Percentiles rank a stretch among this genome's conserved stretches.
These are phyloP conservation scores for Russula ochroleuca DNA, from an alignment of 768 basidiomycete species.

Conservation along the genomic window DNA sequence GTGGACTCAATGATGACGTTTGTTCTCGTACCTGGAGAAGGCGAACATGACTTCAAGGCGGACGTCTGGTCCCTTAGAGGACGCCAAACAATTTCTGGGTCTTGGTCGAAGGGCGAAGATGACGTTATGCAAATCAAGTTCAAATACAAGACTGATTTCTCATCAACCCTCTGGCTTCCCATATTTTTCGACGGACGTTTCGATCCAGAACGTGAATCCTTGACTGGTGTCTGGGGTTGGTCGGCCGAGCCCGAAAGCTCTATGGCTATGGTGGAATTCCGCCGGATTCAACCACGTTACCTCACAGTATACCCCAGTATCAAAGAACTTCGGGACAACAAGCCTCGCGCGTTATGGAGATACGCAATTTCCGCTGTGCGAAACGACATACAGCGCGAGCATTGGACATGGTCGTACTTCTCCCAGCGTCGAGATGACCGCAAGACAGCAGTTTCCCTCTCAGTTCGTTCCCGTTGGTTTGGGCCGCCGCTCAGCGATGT, in stretches of 20 bases:
- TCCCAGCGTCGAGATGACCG: slow-evolving; percentile 32
- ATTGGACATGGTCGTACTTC: slow-evolving; percentile 35
- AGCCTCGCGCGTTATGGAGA: slow-evolving; percentile 32
- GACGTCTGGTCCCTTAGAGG: slow-evolving; percentile 18
- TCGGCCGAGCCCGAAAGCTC: not conserved
- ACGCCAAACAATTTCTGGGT: slow-evolving; percentile 25
- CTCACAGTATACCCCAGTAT: slow-evolving; percentile 31
- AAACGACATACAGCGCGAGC: slow-evolving; percentile 28
- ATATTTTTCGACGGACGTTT: slow-evolving; percentile 9
- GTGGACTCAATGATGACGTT: slow-evolving; percentile 19
- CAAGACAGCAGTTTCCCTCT: slow-evolving; percentile 30
- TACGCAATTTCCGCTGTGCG: slow-evolving; percentile 32
- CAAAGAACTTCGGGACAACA: slow-evolving; percentile 28
- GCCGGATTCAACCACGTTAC: slow-evolving; percentile 28
- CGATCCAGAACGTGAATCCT: slow-evolving; percentile 7
- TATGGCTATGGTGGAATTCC: slow-evolving; percentile 28
- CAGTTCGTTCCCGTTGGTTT: slow-evolving; percentile 27
- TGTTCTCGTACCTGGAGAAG: slow-evolving; percentile 10
- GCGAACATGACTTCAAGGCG: slow-evolving; percentile 15
- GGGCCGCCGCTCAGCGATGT: slow-evolving; percentile 25
- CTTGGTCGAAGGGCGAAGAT: slow-evolving; percentile 23
- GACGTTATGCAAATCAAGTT: slow-evolving; percentile 22
- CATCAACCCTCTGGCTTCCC: not conserved
- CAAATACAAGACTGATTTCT: slow-evolving; percentile 21
- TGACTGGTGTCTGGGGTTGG: slow-evolving; percentile 11